Base-by-base conservation (phyloP, 352 stramenopile species). In the Aphanomyces stellatus region DNA sequence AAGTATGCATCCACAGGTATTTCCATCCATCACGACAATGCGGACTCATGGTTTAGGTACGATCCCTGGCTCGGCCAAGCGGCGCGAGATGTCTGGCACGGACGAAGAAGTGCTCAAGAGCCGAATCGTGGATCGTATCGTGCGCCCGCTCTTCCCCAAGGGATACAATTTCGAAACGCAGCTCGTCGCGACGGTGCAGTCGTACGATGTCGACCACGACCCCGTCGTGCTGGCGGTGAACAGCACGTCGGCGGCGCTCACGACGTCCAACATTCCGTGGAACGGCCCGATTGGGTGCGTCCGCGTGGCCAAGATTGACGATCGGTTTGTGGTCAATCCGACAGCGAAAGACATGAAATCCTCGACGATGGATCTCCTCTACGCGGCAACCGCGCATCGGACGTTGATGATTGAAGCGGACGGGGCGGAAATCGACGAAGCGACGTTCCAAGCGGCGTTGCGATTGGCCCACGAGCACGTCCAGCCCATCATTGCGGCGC, bases 41-140 rank as follows among this genome's bases (percentile, higher is more conserved):
- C 11, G 22, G 3, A 22, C 13, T 30, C 30, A 24, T 35, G 0
- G 56, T 59, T 17, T 65, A 48, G 74, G 85, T n/a, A 74, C 93
- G 57, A 98, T 98, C 62, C 93, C 94, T 15, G 77, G 88, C 56
- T 95, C 87, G 28, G 81, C 81, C 65, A 88, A 79, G 55, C 85
- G 92, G 62, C 88, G 81, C 37, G 95, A 98, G 69, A 94, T 94
- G 69, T 80, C 84, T 24, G 86, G 91, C 31, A 92, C 77, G 15
- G 96, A 99, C 73, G 88, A 97, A 35, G 95, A 99, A 75, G 96
- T 99, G 55, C 79, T 99, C 65, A 94, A 97, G 42, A 98, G 87
- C 57, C 90, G 96, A 25, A 81, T 99, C 25, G 95, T 99, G 55
- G 96, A 99, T 77, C 86, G 96, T 64, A 93, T 96, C 5, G 80